phyloP scores from a whole-genome alignment of 2,329 filamentous ascomycete genomes.

The Arthroderma uncinatum region DNA sequence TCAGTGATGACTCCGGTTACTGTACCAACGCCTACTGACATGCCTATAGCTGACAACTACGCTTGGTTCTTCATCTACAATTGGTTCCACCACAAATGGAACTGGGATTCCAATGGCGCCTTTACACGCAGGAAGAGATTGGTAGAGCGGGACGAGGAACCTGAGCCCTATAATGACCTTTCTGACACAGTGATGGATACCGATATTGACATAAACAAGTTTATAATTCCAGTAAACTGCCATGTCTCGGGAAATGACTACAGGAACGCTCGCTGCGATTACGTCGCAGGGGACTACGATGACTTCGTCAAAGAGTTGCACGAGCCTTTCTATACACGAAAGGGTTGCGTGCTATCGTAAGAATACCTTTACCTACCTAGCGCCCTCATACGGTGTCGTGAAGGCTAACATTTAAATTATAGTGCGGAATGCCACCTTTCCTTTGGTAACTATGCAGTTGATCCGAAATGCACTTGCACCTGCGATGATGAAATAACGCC shows the following conservation, averaged over 20 bases:
- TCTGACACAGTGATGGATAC: neutral
- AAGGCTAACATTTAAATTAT: neutral
- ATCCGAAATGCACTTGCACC: conserved; percentile 4
- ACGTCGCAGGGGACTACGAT: conserved; percentile 4
- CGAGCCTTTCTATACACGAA: conserved; percentile 1
- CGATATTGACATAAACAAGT: neutral
- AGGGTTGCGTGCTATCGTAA: conserved; percentile 8
- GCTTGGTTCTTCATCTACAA: conserved; percentile 10
- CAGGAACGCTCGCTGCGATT: neutral
- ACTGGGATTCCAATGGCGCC: conserved; percentile 5
- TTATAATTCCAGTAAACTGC: conserved; percentile 5
- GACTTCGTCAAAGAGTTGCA: conserved; percentile 1
- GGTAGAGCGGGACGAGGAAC: conserved; percentile 1
- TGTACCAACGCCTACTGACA: neutral
- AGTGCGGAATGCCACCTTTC: conserved; percentile 4
- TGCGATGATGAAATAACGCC: neutral
- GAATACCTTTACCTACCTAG: neutral
- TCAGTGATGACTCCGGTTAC: neutral
- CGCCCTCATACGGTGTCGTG: neutral
- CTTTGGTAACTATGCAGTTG: neutral
- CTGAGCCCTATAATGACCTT: neutral
- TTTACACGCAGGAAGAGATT: neutral
- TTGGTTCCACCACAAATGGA: conserved; percentile 7
- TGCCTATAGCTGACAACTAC: conserved; percentile 7
- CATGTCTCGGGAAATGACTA: neutral